A percentile compares a stretch with the other conserved stretches of the same genome.
Conservation (phyloP, 805 yeast species). For the Zygosaccharomyces kombuchaensis region DNA sequence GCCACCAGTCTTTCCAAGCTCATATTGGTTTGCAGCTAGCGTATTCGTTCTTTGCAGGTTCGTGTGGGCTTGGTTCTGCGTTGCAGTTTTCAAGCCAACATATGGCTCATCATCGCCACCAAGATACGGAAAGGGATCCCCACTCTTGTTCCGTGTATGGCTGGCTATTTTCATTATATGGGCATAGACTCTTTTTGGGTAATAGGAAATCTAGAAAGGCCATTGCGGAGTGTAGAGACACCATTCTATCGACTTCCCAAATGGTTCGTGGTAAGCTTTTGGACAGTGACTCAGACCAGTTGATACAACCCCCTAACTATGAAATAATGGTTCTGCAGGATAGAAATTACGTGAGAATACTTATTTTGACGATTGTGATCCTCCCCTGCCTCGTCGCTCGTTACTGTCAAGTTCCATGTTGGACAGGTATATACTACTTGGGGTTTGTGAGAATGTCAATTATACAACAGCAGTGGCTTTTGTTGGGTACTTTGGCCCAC, state of each 20-base stretch:
- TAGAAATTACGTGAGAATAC: slow-evolving; percentile 58
- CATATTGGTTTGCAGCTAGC: slow-evolving; percentile 17
- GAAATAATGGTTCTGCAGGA: slow-evolving; percentile 63
- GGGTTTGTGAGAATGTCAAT: slow-evolving; percentile 68
- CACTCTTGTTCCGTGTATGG: slow-evolving; percentile 73
- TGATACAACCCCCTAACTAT: slow-evolving; percentile 59
- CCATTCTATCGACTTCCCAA: slow-evolving; percentile 40
- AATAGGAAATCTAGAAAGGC: slow-evolving; percentile 48
- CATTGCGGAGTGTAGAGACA: slow-evolving; percentile 43
- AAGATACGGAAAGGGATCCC: slow-evolving; percentile 88
- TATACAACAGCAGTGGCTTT: slow-evolving; percentile 76
- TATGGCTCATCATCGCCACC: slow-evolving; percentile 83
- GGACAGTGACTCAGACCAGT: slow-evolving; percentile 41
- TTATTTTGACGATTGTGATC: slow-evolving; percentile 48
- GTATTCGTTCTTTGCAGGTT: slow-evolving; percentile 25
- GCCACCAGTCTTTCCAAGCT: slow-evolving; percentile 25
- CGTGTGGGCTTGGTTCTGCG: slow-evolving; percentile 27
- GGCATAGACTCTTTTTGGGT: slow-evolving; percentile 76
- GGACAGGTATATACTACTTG: slow-evolving; percentile 63
- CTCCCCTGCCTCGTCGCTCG: slow-evolving; percentile 67
- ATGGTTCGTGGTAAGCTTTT: slow-evolving; percentile 15
- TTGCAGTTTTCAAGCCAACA: slow-evolving; percentile 41
- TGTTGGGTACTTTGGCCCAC: slow-evolving; percentile 83
- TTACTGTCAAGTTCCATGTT: slow-evolving; percentile 68
- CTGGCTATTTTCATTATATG: slow-evolving; percentile 76